These are phyloP conservation scores for Phytophthora kernoviae DNA, from an alignment of 352 stramenopile species.

Conservation along the genomic window DNA sequence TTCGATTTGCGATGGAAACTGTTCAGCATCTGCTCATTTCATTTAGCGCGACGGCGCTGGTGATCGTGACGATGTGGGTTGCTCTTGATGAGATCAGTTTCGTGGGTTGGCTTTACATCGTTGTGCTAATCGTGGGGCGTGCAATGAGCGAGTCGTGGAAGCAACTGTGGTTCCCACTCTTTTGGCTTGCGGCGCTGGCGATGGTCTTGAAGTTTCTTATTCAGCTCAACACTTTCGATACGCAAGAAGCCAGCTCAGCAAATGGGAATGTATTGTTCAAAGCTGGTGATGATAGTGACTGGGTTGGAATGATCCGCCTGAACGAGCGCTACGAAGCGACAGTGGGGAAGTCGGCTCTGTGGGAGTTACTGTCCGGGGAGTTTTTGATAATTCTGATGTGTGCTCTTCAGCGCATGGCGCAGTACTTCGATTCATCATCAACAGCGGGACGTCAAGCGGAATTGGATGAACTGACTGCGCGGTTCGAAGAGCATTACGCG, in stretches of 20 bases:
- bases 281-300: slow-evolving; percentile 59
- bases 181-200: slow-evolving; percentile 71
- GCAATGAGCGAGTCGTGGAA: slow-evolving; percentile 65
- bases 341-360: slow-evolving; percentile 44
- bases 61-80: slow-evolving; percentile 74
- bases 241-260: slow-evolving; percentile 21
- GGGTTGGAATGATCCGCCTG: slow-evolving; percentile 57
- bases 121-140: slow-evolving; percentile 61
- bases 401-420: slow-evolving; percentile 66
- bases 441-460: slow-evolving; percentile 39
- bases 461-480: slow-evolving; percentile 37
- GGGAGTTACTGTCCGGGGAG: slow-evolving; percentile 54
- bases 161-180: slow-evolving; percentile 78
- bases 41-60: slow-evolving; percentile 69
- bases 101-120: slow-evolving; percentile 68
- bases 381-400: slow-evolving; percentile 81
- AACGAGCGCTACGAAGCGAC: slow-evolving; percentile 44
- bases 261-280: slow-evolving; percentile 41
- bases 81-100: slow-evolving; percentile 68
- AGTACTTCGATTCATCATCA: slow-evolving; percentile 71
- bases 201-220: slow-evolving; percentile 70
- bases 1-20: slow-evolving; percentile 62
- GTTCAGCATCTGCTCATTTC: slow-evolving; percentile 69
- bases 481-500: slow-evolving; percentile 58
- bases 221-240: slow-evolving; percentile 64